Evolutionary conservation across 345 rosid species (phyloP).

Genomic region (Eucalyptus cladocalyx): DNA sequence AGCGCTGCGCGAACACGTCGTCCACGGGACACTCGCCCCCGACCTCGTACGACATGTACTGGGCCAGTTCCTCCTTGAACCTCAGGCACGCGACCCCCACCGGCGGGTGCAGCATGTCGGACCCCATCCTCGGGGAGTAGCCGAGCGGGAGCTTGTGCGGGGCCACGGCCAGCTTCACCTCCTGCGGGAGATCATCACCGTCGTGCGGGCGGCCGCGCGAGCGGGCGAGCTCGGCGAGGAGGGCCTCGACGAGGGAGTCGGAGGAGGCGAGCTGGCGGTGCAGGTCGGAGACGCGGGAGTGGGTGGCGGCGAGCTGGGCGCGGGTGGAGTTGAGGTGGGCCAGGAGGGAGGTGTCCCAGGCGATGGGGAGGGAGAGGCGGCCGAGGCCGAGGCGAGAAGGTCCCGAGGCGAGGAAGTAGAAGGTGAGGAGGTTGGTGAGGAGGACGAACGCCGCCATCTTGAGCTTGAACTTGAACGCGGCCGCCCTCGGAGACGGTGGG

Average conservation of each 20-base stretch:
- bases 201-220: neutral
- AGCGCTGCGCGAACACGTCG: constrained; percentile 32
- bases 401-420: constrained; percentile 7
- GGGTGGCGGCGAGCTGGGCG: constrained; percentile 13
- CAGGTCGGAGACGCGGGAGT: constrained; percentile 8
- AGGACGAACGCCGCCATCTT: constrained; percentile 14
- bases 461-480: constrained; percentile 10
- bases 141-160: constrained; percentile 34
- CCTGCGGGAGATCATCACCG: neutral
- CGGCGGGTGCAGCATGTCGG: constrained; percentile 16
- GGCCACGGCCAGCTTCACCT: constrained; percentile 20
- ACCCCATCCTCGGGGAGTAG: constrained; percentile 12
- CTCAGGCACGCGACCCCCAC: constrained; percentile 27
- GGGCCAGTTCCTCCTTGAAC: constrained; percentile 24
- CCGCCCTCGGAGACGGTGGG: neutral
- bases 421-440: constrained; percentile 27
- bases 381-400: neutral
- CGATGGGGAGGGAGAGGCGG: neutral
- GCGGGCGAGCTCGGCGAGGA: constrained; percentile 5
- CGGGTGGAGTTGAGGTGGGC: constrained; percentile 15
- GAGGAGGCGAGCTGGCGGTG: constrained; percentile 24
- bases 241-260: constrained; percentile 13
- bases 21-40: constrained; percentile 37
- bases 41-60: constrained; percentile 24
- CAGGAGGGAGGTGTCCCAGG: neutral